Evolutionary conservation across 2,329 filamentous ascomycete species (phyloP), one percentile per base, ranked within the genome.

Genomic region (Bipolaris oryzae): DNA sequence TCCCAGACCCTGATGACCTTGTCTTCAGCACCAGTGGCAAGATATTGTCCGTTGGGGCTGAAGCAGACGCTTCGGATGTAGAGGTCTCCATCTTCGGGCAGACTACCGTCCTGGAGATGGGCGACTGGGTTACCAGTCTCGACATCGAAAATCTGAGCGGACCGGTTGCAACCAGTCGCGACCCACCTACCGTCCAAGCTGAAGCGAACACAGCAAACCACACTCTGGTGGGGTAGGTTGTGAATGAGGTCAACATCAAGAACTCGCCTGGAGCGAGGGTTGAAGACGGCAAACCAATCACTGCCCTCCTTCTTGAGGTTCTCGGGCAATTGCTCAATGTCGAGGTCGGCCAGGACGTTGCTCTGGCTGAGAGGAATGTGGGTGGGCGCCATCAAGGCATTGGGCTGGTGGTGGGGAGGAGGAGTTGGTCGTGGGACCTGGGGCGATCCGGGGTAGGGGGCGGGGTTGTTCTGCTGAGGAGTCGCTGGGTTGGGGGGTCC

Each of bases 21-120:
- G 78, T 99, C 95, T 76, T 99, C 95, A 1, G 95, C 95, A 74
- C 95, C 95, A 15, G 95, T 99, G 4, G 95, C 95, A 33, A 99
- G 85, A 69, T 92, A 96, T 72, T 90, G 89, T 59, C 95, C 94
- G 75, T 98, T 93, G 11, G 95, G 95, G 74, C 94, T 98, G 83
- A 99, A 99, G 83, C 95, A 99, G 52, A 99, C 95, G 71, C 94
- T 98, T 68, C 95, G 84, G 69, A 99, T 99, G 77, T 98, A 99
- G 31, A 99, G 82, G 78, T 99, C 95, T 25, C 94, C 93, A 52
- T 90, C 89, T 68, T 93, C 88, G 65, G 96, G 92, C 43, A 92
- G 91, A 43, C 84, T 89, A 67, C 94, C 90, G 69, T 99, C 95
- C 76, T 96, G 92, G 33, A 98, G 82, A 57, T 95, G 89, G 65